Conservation (phyloP, 352 stramenopile genomes). For the Phytopythium mirpurense region DNA sequence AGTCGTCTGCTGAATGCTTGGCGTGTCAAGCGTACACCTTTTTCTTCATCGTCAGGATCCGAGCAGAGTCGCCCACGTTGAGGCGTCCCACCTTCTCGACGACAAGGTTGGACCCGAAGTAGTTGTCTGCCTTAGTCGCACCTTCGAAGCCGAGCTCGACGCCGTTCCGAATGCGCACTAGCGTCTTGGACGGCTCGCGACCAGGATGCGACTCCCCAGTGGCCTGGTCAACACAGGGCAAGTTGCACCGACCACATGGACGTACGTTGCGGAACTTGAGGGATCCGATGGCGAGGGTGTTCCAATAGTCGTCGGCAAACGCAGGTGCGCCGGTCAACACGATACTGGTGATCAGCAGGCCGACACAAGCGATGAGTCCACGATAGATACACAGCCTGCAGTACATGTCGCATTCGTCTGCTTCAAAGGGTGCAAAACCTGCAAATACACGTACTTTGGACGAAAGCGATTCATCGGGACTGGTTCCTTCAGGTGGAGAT, state of each 20-base stretch:
- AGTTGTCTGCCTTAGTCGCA: conserved; percentile 43
- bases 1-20: not conserved
- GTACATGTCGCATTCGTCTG: not conserved
- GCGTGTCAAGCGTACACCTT: conserved; percentile 39
- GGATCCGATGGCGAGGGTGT: conserved; percentile 44
- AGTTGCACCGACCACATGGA: conserved; percentile 65
- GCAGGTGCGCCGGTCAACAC: conserved; percentile 53
- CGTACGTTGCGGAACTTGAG: conserved; percentile 69
- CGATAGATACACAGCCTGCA: too few species aligned
- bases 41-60: conserved; percentile 65
- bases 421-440: too few species aligned
- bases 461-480: conserved; percentile 83
- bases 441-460: conserved; percentile 60
- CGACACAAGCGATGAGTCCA: too few species aligned
- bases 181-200: conserved; percentile 44
- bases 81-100: conserved; percentile 31
- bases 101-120: conserved; percentile 80
- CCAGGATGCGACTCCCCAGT: conserved; percentile 45
- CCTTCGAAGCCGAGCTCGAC: conserved; percentile 51
- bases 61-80: conserved; percentile 38
- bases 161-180: conserved; percentile 54
- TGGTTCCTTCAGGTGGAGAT: conserved; percentile 37
- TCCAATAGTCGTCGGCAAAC: conserved; percentile 78
- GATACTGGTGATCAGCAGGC: conserved; percentile 35
- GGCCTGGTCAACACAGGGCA: conserved; percentile 69